phyloP scores from a whole-genome alignment of 2,329 filamentous ascomycete genomes.

The Pyrenophora graminea region DNA sequence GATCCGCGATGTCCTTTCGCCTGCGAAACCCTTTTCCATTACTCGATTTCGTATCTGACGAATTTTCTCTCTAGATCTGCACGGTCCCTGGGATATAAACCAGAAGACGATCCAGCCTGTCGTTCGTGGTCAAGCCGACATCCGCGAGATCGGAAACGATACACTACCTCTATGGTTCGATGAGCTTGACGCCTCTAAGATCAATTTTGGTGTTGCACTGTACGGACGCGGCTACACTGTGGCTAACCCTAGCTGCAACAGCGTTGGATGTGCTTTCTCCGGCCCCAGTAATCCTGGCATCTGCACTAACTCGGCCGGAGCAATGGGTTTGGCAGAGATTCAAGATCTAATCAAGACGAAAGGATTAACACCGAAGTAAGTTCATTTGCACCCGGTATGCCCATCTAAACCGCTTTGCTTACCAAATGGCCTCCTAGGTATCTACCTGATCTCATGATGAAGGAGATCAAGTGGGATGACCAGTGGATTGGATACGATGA shows the following conservation, averaged over 20 bases:
- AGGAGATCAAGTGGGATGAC: conserved; percentile 12
- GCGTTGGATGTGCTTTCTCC: conserved; percentile 44
- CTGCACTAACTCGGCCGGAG: conserved; percentile 36
- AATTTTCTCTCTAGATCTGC: too few relatives aligned
- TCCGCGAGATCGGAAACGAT: conserved; percentile 51
- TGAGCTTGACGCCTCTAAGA: conserved; percentile 46
- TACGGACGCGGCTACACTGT: conserved; percentile 48
- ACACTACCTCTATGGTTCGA: conserved; percentile 49
- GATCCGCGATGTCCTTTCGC: too few relatives aligned
- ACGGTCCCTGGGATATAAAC: conserved; percentile 37
- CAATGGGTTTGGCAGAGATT: conserved; percentile 45
- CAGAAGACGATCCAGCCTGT: conserved; percentile 27
- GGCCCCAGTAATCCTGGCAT: conserved; percentile 12
- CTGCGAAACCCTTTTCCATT: too few relatives aligned
- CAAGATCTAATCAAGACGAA: conserved; percentile 28
- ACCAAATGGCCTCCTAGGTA: too few relatives aligned
- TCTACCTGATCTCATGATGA: too few relatives aligned
- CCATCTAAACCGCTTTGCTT: too few relatives aligned
- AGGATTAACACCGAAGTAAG: conserved; percentile 12
- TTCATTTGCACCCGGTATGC: too few relatives aligned
- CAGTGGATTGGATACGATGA: conserved; percentile 51
- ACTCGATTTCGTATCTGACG: too few relatives aligned
- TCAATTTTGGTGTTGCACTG: conserved; percentile 53
- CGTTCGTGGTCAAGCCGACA: conserved; percentile 47
- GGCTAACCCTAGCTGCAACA: conserved; percentile 15